Evolutionary conservation across 306 rosid genomes (phyloP), one percentile per base, ranked within the genome.

Genomic region (Citrullus colocynthis): DNA sequence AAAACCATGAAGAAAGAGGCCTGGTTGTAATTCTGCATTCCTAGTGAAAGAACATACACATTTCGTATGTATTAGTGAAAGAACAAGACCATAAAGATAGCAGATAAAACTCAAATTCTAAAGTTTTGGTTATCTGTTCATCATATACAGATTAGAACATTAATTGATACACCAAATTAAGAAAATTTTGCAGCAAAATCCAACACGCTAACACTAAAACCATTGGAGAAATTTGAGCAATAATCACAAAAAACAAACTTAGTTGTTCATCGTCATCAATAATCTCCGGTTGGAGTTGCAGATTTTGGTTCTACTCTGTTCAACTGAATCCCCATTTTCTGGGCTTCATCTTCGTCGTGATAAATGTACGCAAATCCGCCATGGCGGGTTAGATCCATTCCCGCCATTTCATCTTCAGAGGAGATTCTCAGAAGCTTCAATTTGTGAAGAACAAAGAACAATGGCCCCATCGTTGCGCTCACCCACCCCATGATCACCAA

Each of bases 371-470:
- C 98, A 57, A 90, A 90, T 6, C 98, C 98, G 3, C 98, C 98
- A 17, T 94, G 98, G 1, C 98, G 93, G 83, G 98, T 94, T 83
- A 91, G 11, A 83, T 94, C 98, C 98, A 94, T 91, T 37, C 98
- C 98, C 69, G 94, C 93, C 80, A 90, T 87, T 41, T 94, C 97
- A 32, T 94, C 98, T 66, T 90, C 97, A 0, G 81, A 17, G 0
- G 98, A 91, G 57, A 94, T 91, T 77, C 98, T 79, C 42, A 94
- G 71, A 39, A 94, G 79, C 5, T 89, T 87, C 10, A 94, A 82
- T 71, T 89, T 94, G 16, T 86, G 85, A 12, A 94, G 83, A 11
- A 64, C 71, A 30, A 45, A 90, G 80, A 94, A 94, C 7, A 94
- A 74, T 0, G 97, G 96, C 0, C 98, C 97, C 98, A 94, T 94